Percentiles rank a stretch among this genome's conserved stretches.
These are phyloP conservation scores for Xenoacremonium recifei DNA, from an alignment of 2,329 filamentous ascomycete species.

Conservation along the genomic window DNA sequence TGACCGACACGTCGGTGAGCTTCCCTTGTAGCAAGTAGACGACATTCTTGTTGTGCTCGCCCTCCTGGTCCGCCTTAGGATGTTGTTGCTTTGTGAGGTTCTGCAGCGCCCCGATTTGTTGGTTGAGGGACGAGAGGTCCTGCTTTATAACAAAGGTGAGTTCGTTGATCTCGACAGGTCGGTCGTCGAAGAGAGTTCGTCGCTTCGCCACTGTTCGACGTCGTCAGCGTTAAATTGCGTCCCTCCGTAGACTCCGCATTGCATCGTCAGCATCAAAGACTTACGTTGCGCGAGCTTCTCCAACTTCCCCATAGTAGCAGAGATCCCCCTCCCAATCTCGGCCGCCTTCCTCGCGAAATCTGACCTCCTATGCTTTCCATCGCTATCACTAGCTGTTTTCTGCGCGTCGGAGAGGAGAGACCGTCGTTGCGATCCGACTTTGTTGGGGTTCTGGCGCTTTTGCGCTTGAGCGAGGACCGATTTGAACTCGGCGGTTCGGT, in stretches of 20 bases:
- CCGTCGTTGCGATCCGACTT: constrained; percentile 75
- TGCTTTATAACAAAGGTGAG: constrained; percentile 98
- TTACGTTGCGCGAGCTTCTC: constrained; percentile 84
- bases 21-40: constrained; percentile 89
- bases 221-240: no score
- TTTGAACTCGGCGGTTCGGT: constrained; percentile 93
- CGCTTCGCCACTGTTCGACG: constrained; percentile 79
- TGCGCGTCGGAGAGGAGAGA: constrained; percentile 75
- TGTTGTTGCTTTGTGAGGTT: constrained; percentile 74
- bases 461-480: constrained; percentile 86
- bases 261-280: constrained; percentile 24
- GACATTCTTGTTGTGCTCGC: constrained; percentile 97
- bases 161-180: constrained; percentile 94
- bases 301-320: constrained; percentile 89
- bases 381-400: constrained; percentile 60
- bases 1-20: constrained; percentile 86
- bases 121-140: constrained; percentile 79
- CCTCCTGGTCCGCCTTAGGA: constrained; percentile 73
- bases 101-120: constrained; percentile 84
- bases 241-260: constrained; percentile 4
- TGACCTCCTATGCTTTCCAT: constrained; percentile 62
- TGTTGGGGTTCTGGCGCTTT: constrained; percentile 72
- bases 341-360: constrained; percentile 92
- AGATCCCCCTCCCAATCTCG: constrained; percentile 89
- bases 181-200: constrained; percentile 95